A percentile compares a stretch with the other conserved stretches of the same genome.
phyloP scores from a whole-genome alignment of 176 grass and related monocot species.

The Musa itinerans region DNA sequence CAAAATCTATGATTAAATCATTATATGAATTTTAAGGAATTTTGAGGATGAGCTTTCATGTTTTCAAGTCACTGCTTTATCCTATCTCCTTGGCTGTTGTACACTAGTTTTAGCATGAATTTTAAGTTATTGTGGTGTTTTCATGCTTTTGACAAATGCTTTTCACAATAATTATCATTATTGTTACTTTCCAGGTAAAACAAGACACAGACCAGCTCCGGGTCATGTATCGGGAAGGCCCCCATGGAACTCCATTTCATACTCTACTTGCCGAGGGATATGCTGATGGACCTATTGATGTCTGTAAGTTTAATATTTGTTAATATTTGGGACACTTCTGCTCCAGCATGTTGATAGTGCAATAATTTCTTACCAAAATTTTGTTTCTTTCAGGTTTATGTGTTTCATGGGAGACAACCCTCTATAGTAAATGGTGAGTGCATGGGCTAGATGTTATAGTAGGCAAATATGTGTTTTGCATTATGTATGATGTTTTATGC shows the following conservation, averaged over 20 bases:
- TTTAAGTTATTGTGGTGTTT: neutral
- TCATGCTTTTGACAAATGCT: neutral
- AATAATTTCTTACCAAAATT: neutral
- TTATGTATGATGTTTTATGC: neutral
- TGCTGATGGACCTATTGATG: constrained; percentile 88
- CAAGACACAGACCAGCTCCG: constrained; percentile 80
- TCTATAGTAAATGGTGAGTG: constrained; percentile 89
- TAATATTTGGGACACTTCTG: neutral
- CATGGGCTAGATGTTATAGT: constrained; percentile 12
- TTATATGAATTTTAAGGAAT: too few species aligned
- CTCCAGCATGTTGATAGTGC: neutral
- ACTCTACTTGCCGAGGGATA: constrained; percentile 77
- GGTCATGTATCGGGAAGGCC: constrained; percentile 81
- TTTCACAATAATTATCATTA: neutral
- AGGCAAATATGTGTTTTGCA: neutral
- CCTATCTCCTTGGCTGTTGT: too few species aligned
- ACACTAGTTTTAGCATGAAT: too few species aligned
- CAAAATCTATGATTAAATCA: too few species aligned
- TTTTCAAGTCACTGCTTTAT: too few species aligned
- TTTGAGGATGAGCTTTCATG: too few species aligned
- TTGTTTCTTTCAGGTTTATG: constrained; percentile 66
- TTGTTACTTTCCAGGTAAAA: constrained; percentile 37
- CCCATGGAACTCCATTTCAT: constrained; percentile 77
- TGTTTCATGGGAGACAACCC: constrained; percentile 67
- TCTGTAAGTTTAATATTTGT: constrained; percentile 51